These are phyloP conservation scores for Podaxis sp. DNA, from an alignment of 768 basidiomycete genomes.

Conservation along the genomic window DNA sequence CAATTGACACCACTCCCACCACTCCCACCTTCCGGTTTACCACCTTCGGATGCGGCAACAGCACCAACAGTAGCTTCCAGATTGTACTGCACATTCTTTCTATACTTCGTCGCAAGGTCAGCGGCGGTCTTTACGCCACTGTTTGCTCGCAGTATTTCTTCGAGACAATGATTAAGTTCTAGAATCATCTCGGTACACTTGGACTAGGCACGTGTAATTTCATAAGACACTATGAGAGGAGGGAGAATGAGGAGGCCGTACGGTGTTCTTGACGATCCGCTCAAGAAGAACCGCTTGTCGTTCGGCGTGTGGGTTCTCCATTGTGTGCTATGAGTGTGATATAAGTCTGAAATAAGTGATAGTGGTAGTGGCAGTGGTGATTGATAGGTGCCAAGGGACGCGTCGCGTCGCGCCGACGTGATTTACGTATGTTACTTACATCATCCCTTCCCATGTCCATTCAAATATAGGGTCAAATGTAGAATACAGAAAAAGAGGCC, in stretches of 20 bases:
- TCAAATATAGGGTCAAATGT: neutral
- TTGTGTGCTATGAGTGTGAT: constrained; percentile 25
- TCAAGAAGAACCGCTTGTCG: constrained; percentile 88
- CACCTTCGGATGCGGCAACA: constrained; percentile 3
- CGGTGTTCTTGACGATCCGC: constrained; percentile 87
- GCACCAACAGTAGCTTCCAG: constrained; percentile 60
- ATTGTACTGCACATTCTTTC: constrained; percentile 92
- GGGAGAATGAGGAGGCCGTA: constrained; percentile 35
- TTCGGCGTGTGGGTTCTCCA: constrained; percentile 97
- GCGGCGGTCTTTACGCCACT: constrained; percentile 77
- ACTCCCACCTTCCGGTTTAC: neutral
- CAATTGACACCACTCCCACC: neutral
- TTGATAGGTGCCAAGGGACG: neutral
- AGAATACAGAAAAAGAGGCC: neutral
- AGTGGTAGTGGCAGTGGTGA: constrained; percentile 1
- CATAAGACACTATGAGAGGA: constrained; percentile 1
- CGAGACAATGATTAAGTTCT: constrained; percentile 86
- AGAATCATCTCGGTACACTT: constrained; percentile 91
- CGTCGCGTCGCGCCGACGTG: neutral
- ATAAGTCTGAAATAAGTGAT: constrained; percentile 1
- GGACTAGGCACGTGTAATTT: constrained; percentile 48
- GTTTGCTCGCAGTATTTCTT: constrained; percentile 84
- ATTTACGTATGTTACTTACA: constrained; percentile 2
- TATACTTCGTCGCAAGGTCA: constrained; percentile 82
- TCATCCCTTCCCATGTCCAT: constrained; percentile 1